phyloP scores from a whole-genome alignment of 345 rosid species.

The Aegle marmelos region DNA sequence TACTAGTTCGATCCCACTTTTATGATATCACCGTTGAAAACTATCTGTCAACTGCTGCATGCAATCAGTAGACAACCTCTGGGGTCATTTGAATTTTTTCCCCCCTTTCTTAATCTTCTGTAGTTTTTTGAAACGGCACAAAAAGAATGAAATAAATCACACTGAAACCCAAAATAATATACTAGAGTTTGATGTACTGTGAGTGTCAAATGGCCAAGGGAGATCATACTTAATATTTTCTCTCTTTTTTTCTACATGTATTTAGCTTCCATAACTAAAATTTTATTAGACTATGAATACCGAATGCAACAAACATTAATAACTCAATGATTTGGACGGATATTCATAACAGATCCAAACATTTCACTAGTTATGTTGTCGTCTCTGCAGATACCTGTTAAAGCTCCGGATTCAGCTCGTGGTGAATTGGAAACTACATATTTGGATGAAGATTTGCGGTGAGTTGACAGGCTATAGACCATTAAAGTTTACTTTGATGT shows the following conservation, averaged over 20 bases:
- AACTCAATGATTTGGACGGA: not conserved
- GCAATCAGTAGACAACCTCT: not conserved
- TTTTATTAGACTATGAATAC: not conserved
- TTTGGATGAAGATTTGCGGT: conserved; percentile 44
- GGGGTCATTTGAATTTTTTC: not conserved
- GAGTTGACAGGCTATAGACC: not conserved
- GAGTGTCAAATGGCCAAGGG: not conserved
- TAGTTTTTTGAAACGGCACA: not conserved
- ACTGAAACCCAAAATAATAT: too few relatives aligned
- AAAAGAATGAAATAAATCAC: not conserved
- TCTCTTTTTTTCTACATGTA: not conserved
- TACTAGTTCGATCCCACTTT: not conserved
- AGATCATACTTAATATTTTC: not conserved
- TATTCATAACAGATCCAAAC: not conserved
- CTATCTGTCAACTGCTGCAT: not conserved
- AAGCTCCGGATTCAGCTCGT: conserved; percentile 37
- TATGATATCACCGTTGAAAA: not conserved
- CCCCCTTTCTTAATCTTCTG: too few relatives aligned
- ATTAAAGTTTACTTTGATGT: not conserved
- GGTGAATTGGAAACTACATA: conserved; percentile 49
- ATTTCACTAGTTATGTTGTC: not conserved
- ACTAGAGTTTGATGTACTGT: not conserved
- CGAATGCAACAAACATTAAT: too few relatives aligned
- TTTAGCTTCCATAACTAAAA: not conserved
- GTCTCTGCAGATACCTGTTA: conserved; percentile 24